Evolutionary conservation across 257 asterid species (phyloP), one percentile per base, ranked within the genome.

Genomic region (Cordia subcordata): DNA sequence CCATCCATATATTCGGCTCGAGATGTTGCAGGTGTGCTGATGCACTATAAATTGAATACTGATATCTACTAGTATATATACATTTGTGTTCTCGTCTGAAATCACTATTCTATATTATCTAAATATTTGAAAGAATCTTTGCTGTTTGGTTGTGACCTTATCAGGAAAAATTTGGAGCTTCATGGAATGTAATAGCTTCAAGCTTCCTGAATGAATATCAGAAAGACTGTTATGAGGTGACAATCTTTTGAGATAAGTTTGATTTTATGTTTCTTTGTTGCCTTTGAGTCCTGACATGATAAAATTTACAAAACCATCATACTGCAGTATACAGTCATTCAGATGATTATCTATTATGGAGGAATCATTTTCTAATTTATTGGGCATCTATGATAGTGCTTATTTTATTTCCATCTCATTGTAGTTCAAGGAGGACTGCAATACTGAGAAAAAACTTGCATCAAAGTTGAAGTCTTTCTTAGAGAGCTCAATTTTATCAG

Each of bases 391-490:
- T 27, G 35, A 27, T 6, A 42, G 4, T 14, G 47, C 1, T 3
- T 10, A 44, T 55, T 42, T 33, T 17, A 40, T 22, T 42, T 45
- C 35, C 18, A 12, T 39, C 23, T 44, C 38, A 57, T 49, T 81
- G 74, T 74, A 93, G 99, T 93, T 93, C 83, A 86, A 93, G 77
- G 99, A 81, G 68, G 94, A 84, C 57, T 84, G 94, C 77, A 71
- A 81, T 75, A 89, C 99, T 0, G 97, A 86, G 77, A 88, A 83
- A 83, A 88, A 89, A 76, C 79, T 85, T 53, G 87, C 75, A 22
- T 73, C 94, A 49, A 90, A 70, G 81, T 81, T 88, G 83, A 85
- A 81, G 80, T 80, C 87, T 27, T 74, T 73, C 74, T 57, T 73
- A 61, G 95, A 79, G 57, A 78, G 72, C 49, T 84, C 91, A 75